Evolutionary conservation across 1,284 basidiomycete species (phyloP).

Genomic region (Lentinula novae-zelandiae): DNA sequence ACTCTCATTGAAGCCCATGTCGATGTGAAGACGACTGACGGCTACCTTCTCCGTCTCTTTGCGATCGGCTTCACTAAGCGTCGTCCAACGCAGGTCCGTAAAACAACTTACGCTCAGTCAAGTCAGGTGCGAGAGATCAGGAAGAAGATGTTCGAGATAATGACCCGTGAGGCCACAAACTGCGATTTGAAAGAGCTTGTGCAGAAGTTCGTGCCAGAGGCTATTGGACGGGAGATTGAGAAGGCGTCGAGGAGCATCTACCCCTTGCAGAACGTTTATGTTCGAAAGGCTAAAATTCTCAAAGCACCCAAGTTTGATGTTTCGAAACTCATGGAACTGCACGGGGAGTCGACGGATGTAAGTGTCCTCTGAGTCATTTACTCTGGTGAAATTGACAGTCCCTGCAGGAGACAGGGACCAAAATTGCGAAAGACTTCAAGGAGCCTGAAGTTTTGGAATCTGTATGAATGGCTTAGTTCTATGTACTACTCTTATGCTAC

Average conservation of each 20-base stretch:
- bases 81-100: conserved; percentile 94
- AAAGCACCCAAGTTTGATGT: conserved; percentile 98
- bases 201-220: conserved; percentile 99
- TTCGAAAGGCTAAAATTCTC: conserved; percentile 97
- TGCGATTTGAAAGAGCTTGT: conserved; percentile 98
- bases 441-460: conserved; percentile 86
- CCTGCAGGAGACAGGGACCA: conserved; percentile 81
- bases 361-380: conserved; percentile 30
- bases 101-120: conserved; percentile 98
- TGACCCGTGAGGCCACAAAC: conserved; percentile 92
- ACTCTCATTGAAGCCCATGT: conserved; percentile 98
- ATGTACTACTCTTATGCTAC: conserved; percentile 18
- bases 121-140: conserved; percentile 97
- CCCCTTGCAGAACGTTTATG: conserved; percentile 97
- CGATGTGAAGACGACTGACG: conserved; percentile 99
- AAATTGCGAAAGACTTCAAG: conserved; percentile 89
- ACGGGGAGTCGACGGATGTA: conserved; percentile 91
- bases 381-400: background rate
- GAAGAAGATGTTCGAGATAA: conserved; percentile 99
- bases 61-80: conserved; percentile 99
- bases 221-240: conserved; percentile 99
- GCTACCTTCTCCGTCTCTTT: conserved; percentile 98
- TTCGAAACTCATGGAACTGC: conserved; percentile 92
- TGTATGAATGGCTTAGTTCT: conserved; percentile 51
- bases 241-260: conserved; percentile 96